A percentile compares a stretch with the other conserved stretches of the same genome.
phyloP scores from a whole-genome alignment of 2,329 filamentous ascomycete genomes.

The Byssochlamys sp. region DNA sequence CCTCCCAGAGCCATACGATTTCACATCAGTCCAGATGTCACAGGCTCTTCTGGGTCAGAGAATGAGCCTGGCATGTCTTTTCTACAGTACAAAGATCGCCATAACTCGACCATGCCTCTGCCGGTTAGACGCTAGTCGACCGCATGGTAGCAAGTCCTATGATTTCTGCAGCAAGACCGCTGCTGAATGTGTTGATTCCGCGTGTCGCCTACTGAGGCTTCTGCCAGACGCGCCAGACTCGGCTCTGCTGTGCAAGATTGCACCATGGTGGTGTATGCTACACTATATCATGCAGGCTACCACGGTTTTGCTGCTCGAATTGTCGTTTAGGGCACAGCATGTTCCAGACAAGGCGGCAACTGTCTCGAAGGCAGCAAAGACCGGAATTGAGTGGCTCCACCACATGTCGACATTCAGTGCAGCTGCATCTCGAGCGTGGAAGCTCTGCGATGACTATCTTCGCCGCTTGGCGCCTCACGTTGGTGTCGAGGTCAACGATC shows the following conservation, averaged over 20 bases:
- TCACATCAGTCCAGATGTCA: slow-evolving; percentile 28
- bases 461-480: slow-evolving; percentile 24
- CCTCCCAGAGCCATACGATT: slow-evolving; percentile 31
- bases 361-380: slow-evolving; percentile 26
- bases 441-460: slow-evolving; percentile 28
- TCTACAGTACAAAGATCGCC: slow-evolving; percentile 34
- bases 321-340: slow-evolving; percentile 34
- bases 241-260: slow-evolving; percentile 25
- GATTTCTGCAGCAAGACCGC: slow-evolving; percentile 32
- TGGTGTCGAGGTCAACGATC: slow-evolving; percentile 20
- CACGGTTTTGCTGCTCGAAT: slow-evolving; percentile 35
- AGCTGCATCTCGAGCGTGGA: slow-evolving; percentile 24
- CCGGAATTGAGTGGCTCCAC: slow-evolving; percentile 26
- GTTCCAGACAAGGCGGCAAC: slow-evolving; percentile 32
- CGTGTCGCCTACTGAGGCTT: slow-evolving; percentile 30
- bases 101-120: slow-evolving; percentile 37
- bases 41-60: slow-evolving; percentile 26
- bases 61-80: slow-evolving; percentile 32
- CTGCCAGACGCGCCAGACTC: slow-evolving; percentile 33
- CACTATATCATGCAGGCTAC: slow-evolving; percentile 38
- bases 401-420: slow-evolving; percentile 21
- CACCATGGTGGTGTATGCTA: slow-evolving; percentile 37
- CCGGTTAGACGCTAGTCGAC: slow-evolving; percentile 25
- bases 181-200: slow-evolving; percentile 33
- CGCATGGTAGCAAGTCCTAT: slow-evolving; percentile 21